Conservation (phyloP, 2,329 filamentous ascomycete genomes). For the Xylaria arbuscula region DNA sequence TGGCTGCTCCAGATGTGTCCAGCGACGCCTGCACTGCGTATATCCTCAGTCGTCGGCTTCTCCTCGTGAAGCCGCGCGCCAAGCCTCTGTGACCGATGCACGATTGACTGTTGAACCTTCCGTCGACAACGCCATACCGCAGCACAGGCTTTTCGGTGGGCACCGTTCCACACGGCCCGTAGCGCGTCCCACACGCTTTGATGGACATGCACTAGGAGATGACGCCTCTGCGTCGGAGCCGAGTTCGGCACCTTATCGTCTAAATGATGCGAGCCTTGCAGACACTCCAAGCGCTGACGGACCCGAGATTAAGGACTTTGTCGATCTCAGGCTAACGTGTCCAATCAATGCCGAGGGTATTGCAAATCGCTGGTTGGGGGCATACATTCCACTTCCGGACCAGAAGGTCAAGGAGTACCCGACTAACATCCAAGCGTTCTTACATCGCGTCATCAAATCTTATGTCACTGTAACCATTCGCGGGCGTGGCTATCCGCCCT, state of each 20-base stretch:
- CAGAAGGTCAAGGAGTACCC: constrained; percentile 58
- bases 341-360: constrained; percentile 61
- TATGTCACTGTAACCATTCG: constrained; percentile 54
- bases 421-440: constrained; percentile 52
- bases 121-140: background rate
- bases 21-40: constrained; percentile 47
- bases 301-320: constrained; percentile 49
- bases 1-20: constrained; percentile 51
- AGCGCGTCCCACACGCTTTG: background rate
- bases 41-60: constrained; percentile 42
- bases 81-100: background rate
- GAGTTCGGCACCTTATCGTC: constrained; percentile 2
- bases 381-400: constrained; percentile 58
- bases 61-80: constrained; percentile 17
- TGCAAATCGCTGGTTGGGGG: constrained; percentile 61
- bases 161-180: background rate
- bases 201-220: constrained; percentile 14
- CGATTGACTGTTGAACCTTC: background rate
- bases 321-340: constrained; percentile 54
- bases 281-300: constrained; percentile 1
- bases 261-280: constrained; percentile 8
- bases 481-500: constrained; percentile 56
- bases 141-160: background rate
- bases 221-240: constrained; percentile 11
- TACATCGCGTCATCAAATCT: constrained; percentile 57